Base-by-base conservation (phyloP, 768 basidiomycete genomes). In the Tephrocybe sp. region DNA sequence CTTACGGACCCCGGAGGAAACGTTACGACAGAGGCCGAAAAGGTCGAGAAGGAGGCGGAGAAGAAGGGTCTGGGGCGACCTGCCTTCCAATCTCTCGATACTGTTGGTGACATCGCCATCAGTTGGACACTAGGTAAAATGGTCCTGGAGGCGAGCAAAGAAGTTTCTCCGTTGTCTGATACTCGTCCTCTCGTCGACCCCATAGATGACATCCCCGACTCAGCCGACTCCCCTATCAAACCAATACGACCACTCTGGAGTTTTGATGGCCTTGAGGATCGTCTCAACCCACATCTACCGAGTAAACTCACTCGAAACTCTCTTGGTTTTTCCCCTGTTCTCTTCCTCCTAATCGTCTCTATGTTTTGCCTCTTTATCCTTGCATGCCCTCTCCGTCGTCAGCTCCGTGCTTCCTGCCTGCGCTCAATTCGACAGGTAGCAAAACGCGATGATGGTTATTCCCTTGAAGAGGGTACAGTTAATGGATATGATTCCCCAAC, bases 61-160 rank as follows among this genome's bases (percentile, higher is more conserved):
- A 78, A 77, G 67, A 97, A 97, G 66, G 91, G 92, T 15, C 75
- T 98, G 25, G 85, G 88, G 41, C 68, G 78, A 51, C 88, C 92
- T 7, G 73, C 80, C n/a, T 98, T 99, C 70, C 97, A 98, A 68
- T 91, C 87, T 32, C 73, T 95, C 69, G 92, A 98, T 64, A 81
- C 84, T n/a, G 88, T 99, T 25, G 87, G 84, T 28, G 91, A 89
- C 61, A 92, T 96, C 31, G 92, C 94, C 36, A 92, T 99, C 60
- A 92, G 84, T 60, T 99, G 97, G 97, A 98, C 97, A 4, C 76
- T 98, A 27, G 97, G 97, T 22, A 98, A 98, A 68, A 98, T 98
- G 95, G 96, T 98, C 0, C 78, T 98, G 22, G 96, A 98, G 69
- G 97, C 97, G 22, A 93, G 91, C 71, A 90, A 89, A 55, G 89